Percentiles rank a stretch among this genome's conserved stretches.
Evolutionary conservation across 192 early-diverging fungal species (phyloP).

Genomic region (Dimargaris cristalligena): DNA sequence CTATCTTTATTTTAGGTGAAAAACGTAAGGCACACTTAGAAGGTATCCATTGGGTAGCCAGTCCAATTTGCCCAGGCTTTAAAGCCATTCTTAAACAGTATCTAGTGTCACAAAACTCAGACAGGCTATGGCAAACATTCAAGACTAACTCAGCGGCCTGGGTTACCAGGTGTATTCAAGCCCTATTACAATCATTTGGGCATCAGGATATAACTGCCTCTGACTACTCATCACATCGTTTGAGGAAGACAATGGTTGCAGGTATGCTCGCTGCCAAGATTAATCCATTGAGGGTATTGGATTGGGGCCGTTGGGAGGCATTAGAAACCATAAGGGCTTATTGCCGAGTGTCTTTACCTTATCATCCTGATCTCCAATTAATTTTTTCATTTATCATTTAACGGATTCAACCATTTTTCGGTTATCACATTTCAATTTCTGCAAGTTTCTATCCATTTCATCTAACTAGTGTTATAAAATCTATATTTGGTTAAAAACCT

Average conservation of each 20-base stretch:
- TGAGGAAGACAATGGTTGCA: constrained; percentile 1
- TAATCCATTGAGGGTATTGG: too few species aligned
- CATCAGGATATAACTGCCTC: not conserved
- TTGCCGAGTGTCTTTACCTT: too few species aligned
- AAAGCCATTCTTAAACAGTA: not conserved
- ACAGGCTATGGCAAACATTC: not conserved
- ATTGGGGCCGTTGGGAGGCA: too few species aligned
- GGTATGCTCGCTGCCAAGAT: not conserved
- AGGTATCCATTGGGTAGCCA: not conserved
- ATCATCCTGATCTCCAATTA: too few species aligned
- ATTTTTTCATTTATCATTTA: too few species aligned
- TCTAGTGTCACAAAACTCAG: not conserved
- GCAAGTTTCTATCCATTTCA: too few species aligned
- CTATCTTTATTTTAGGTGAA: too few species aligned
- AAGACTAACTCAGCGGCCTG: not conserved
- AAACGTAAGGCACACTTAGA: not conserved
- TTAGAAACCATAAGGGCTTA: not conserved
- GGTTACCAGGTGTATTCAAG: not conserved
- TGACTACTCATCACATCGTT: too few species aligned
- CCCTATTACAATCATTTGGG: not conserved
- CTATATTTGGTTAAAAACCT: too few species aligned
- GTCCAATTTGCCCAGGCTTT: not conserved
- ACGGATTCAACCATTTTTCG: not conserved
- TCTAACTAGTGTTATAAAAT: too few species aligned
- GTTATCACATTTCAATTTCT: too few species aligned